Evolutionary conservation across 2,329 filamentous ascomycete genomes (phyloP).

Genomic region (Pestalotiopsis fici): DNA sequence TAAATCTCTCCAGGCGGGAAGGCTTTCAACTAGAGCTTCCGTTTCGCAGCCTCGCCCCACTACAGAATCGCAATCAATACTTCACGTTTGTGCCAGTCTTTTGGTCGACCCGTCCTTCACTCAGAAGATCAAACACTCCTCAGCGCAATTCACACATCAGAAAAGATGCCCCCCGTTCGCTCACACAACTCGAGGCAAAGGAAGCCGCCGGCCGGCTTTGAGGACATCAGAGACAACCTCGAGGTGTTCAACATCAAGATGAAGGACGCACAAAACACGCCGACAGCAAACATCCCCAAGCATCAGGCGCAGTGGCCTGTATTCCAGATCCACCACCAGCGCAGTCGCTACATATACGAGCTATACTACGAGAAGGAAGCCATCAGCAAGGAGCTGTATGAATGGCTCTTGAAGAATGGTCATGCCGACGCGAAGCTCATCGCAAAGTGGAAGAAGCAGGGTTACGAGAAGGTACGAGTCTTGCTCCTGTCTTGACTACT

Average conservation of each 20-base stretch:
- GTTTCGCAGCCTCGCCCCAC: constrained; percentile 31
- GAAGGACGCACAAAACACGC: constrained; percentile 92
- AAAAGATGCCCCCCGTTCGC: constrained; percentile 73
- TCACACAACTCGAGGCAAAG: constrained; percentile 72
- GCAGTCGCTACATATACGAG: constrained; percentile 92
- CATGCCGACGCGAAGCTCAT: constrained; percentile 96
- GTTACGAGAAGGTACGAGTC: constrained; percentile 83
- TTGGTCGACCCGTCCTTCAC: no score
- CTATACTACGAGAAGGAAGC: constrained; percentile 98
- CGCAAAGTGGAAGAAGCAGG: constrained; percentile 99
- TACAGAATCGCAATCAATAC: constrained; percentile 18
- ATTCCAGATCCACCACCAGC: constrained; percentile 94
- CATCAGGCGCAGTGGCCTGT: constrained; percentile 96
- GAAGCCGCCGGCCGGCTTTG: constrained; percentile 82
- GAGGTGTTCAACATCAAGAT: constrained; percentile 88
- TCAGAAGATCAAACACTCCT: background rate
- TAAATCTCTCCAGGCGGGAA: background rate
- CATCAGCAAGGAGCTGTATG: constrained; percentile 88
- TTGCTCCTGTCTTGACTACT: constrained; percentile 9
- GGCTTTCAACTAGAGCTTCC: constrained; percentile 4
- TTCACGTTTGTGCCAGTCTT: background rate
- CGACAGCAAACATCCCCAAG: constrained; percentile 76
- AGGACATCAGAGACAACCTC: constrained; percentile 84
- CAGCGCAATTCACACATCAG: background rate
- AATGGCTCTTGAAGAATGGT: constrained; percentile 94